Percentiles rank a stretch among this genome's conserved stretches.
phyloP scores from a whole-genome alignment of 2,329 filamentous ascomycete genomes.

The Microsporum ferrugineum region DNA sequence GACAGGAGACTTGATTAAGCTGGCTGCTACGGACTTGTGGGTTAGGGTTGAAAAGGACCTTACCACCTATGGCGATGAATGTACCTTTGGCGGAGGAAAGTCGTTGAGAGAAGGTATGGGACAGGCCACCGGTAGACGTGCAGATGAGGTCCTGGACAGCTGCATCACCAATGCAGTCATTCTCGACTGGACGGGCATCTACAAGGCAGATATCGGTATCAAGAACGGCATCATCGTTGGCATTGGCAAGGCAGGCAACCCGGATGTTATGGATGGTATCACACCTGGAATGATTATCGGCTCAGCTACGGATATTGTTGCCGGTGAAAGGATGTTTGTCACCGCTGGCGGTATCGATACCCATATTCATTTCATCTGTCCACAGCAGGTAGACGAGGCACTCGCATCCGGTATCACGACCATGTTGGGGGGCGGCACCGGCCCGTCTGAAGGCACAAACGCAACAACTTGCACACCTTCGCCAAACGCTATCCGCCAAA shows the following conservation, averaged over 20 bases:
- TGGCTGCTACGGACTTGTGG: slow-evolving; percentile 82
- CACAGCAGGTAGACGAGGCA: slow-evolving; percentile 76
- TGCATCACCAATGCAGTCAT: slow-evolving; percentile 84
- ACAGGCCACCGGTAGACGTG: slow-evolving; percentile 65
- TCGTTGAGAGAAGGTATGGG: slow-evolving; percentile 92
- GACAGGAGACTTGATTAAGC: slow-evolving; percentile 67
- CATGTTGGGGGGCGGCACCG: slow-evolving; percentile 80
- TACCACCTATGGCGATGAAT: slow-evolving; percentile 82
- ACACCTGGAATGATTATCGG: slow-evolving; percentile 68
- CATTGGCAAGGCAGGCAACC: slow-evolving; percentile 91
- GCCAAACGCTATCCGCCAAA: slow-evolving; percentile 68
- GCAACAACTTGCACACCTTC: slow-evolving; percentile 91
- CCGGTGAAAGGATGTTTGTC: slow-evolving; percentile 79
- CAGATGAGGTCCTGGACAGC: slow-evolving; percentile 64
- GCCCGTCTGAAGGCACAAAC: slow-evolving; percentile 81
- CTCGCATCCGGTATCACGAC: slow-evolving; percentile 81
- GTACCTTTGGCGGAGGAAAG: slow-evolving; percentile 90
- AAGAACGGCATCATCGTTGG: slow-evolving; percentile 76
- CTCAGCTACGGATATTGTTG: slow-evolving; percentile 81
- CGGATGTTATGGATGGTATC: slow-evolving; percentile 92
- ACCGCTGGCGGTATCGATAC: slow-evolving; percentile 83
- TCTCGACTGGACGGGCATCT: slow-evolving; percentile 83
- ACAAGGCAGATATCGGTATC: slow-evolving; percentile 92
- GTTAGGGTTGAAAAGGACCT: slow-evolving; percentile 77
- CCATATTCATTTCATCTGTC: slow-evolving; percentile 91